phyloP scores from a whole-genome alignment of 345 rosid species.

The Eucalyptus cloeziana region DNA sequence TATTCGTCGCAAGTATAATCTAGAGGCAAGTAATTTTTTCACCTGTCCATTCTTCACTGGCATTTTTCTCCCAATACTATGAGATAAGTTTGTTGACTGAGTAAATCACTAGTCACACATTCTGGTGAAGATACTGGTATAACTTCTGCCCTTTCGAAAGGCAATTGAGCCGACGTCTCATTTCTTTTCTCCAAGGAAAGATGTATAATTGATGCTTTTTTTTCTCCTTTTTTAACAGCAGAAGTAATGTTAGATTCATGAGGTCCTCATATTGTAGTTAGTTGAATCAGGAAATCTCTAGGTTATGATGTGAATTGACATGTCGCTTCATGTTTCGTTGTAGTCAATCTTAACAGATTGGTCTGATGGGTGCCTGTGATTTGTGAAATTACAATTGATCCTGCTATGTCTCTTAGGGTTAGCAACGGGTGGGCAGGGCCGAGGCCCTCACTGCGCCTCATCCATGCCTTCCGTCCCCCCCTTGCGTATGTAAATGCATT shows the following conservation, averaged over 20 bases:
- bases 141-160: neutral
- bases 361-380: neutral
- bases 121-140: neutral
- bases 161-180: neutral
- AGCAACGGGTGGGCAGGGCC: neutral
- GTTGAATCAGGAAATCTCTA: neutral
- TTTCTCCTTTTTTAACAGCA: neutral
- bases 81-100: neutral
- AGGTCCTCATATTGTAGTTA: neutral
- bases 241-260: neutral
- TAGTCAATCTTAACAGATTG: neutral
- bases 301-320: neutral
- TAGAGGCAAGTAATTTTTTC: conserved; percentile 49
- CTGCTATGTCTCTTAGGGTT: neutral
- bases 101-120: neutral
- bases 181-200: neutral
- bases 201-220: neutral
- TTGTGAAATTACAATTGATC: neutral
- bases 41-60: neutral
- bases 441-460: neutral
- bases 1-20: conserved; percentile 70
- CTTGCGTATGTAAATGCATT: neutral
- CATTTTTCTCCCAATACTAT: neutral
- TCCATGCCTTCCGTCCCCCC: neutral
- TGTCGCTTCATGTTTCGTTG: neutral